Percentiles rank a stretch among this genome's conserved stretches.
phyloP scores from a whole-genome alignment of 2,329 filamentous ascomycete genomes.

The Aspergillus carbonarius region DNA sequence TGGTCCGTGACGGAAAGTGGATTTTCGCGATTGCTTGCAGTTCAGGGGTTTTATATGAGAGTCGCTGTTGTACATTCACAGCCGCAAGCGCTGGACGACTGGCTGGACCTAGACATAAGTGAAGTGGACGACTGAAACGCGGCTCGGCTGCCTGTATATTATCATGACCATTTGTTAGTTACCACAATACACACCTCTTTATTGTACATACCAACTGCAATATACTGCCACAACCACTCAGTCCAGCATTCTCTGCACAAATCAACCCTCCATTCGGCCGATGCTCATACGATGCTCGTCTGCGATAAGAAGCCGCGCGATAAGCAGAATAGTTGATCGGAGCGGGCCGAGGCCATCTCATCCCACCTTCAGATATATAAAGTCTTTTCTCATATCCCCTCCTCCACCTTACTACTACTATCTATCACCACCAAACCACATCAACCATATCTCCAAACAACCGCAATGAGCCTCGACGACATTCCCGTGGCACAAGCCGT shows the following conservation, averaged over 20 bases:
- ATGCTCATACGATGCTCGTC: background rate
- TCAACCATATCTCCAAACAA: background rate
- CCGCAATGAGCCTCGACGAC: conserved; percentile 23
- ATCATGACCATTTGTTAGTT: background rate
- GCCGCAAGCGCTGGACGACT: background rate
- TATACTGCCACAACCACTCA: background rate
- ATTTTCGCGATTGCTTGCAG: background rate
- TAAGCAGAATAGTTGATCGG: conserved; percentile 16
- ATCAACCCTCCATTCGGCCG: background rate
- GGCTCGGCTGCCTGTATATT: background rate
- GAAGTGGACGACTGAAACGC: background rate
- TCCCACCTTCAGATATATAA: background rate
- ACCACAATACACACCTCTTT: background rate
- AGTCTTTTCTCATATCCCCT: conserved; percentile 4
- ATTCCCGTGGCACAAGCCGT: conserved; percentile 40
- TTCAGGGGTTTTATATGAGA: background rate
- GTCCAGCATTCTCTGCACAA: background rate
- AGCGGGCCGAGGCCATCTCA: conserved; percentile 16
- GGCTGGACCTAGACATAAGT: background rate
- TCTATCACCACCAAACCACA: background rate
- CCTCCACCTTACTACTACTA: background rate
- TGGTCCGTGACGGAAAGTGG: background rate
- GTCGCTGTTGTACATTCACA: background rate
- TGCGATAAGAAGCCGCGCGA: conserved; percentile 13
- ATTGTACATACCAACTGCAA: background rate